Percentiles rank a stretch among this genome's conserved stretches.
phyloP scores from a whole-genome alignment of 2,329 filamentous ascomycete species.

The Trichoderma endophyticum region DNA sequence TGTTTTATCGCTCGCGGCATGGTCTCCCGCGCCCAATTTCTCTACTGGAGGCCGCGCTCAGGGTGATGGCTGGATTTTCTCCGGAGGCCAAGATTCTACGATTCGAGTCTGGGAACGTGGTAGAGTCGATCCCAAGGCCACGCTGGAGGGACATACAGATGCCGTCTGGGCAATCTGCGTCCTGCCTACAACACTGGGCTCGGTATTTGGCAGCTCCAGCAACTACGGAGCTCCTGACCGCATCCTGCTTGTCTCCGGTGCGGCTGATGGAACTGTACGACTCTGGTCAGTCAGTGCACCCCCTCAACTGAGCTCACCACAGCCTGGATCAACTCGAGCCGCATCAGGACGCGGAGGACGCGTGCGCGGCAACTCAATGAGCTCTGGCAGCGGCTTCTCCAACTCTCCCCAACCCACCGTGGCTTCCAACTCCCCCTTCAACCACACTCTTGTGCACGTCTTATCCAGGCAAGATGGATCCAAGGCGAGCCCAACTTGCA shows the following conservation, averaged over 20 bases:
- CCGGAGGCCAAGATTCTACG: conserved; percentile 89
- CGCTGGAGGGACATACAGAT: conserved; percentile 89
- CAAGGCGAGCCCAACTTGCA: conserved; percentile 80
- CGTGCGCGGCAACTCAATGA: conserved; percentile 86
- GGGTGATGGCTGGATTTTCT: conserved; percentile 98
- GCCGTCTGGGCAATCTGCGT: conserved; percentile 95
- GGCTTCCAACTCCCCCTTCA: conserved; percentile 80
- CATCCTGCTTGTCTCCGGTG: conserved; percentile 85
- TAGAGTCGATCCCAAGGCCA: conserved; percentile 90
- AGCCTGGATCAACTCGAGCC: conserved; percentile 62
- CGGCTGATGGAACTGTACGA: conserved; percentile 85
- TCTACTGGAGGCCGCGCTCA: conserved; percentile 82
- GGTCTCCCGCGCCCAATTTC: conserved; percentile 83
- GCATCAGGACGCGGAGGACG: conserved; percentile 61
- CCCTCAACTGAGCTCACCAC: conserved; percentile 78
- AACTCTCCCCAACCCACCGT: conserved; percentile 85
- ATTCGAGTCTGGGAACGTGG: conserved; percentile 95
- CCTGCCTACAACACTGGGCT: conserved; percentile 75
- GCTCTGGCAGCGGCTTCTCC: conserved; percentile 87
- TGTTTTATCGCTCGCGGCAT: conserved; percentile 82
- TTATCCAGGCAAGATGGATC: conserved; percentile 67
- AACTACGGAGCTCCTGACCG: conserved; percentile 79
- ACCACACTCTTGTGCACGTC: conserved; percentile 82
- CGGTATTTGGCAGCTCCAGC: conserved; percentile 73
- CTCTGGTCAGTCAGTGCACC: conserved; percentile 94